phyloP scores from a whole-genome alignment of 495 filamentous ascomycete genomes.

The Xylaria cubensis region DNA sequence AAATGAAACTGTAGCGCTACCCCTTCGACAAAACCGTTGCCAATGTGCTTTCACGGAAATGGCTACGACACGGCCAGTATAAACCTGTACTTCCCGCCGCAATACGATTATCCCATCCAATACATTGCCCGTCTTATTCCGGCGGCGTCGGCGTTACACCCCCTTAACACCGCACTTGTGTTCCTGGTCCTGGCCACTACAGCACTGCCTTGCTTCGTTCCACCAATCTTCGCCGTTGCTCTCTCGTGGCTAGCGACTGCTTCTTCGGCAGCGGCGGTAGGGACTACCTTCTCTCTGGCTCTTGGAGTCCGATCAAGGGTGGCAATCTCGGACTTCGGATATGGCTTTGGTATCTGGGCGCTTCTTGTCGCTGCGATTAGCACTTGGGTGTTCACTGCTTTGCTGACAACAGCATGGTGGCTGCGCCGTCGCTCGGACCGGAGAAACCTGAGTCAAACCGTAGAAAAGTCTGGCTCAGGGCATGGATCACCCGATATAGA shows the following conservation, averaged over 20 bases:
- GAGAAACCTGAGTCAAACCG: background rate
- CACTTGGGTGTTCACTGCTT: background rate
- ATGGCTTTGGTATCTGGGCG: background rate
- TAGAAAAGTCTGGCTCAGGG: background rate
- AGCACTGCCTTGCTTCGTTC: constrained; percentile 11
- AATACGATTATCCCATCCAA: background rate
- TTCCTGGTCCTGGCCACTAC: background rate
- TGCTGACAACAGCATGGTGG: constrained; percentile 10
- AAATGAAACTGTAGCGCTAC: background rate
- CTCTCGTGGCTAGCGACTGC: background rate
- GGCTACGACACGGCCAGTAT: background rate
- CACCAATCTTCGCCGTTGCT: background rate
- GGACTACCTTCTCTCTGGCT: background rate
- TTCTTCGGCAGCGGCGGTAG: background rate
- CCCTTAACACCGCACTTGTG: constrained; percentile 1
- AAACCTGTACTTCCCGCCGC: background rate
- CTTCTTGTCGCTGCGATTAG: background rate
- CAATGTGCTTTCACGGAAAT: background rate
- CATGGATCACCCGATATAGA: background rate
- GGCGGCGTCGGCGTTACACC: background rate
- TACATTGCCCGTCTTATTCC: background rate
- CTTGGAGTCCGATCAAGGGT: background rate
- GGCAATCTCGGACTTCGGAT: background rate
- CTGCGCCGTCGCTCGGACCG: background rate
- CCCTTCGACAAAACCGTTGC: background rate